A percentile compares a stretch with the other conserved stretches of the same genome.
Conservation (phyloP, 2,329 filamentous ascomycete species). For the Alternaria arbusti region DNA sequence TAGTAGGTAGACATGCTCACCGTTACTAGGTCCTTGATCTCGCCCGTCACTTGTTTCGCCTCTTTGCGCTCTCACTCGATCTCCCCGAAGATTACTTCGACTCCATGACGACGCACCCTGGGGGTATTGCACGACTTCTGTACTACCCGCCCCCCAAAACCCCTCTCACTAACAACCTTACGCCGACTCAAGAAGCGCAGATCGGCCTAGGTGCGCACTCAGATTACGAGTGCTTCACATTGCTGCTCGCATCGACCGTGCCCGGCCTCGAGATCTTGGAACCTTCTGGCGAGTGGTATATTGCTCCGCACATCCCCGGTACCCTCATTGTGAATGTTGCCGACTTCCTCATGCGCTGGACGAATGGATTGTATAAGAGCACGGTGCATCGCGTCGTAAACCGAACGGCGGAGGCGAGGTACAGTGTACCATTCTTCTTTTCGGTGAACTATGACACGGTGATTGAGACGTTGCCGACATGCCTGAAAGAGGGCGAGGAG, state of each 20-base stretch:
- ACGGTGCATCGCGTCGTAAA: constrained; percentile 60
- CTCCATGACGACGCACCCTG: constrained; percentile 49
- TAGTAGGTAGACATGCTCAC: not conserved
- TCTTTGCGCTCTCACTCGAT: constrained; percentile 50
- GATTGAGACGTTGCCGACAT: constrained; percentile 50
- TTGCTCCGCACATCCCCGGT: constrained; percentile 48
- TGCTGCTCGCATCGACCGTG: constrained; percentile 37
- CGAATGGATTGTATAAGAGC: constrained; percentile 58
- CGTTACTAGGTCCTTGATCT: constrained; percentile 40
- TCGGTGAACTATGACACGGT: constrained; percentile 50
- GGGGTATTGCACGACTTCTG: constrained; percentile 49
- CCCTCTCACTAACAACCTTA: constrained; percentile 9
- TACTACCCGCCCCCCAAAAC: constrained; percentile 47
- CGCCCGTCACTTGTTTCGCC: constrained; percentile 49
- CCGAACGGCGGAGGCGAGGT: constrained; percentile 44
- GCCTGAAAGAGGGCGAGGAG: constrained; percentile 40
- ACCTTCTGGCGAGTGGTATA: constrained; percentile 38
- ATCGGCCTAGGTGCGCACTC: constrained; percentile 50
- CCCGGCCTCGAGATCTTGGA: constrained; percentile 45
- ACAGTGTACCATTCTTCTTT: constrained; percentile 59
- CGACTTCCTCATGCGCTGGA: constrained; percentile 60
- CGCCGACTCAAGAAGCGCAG: constrained; percentile 20
- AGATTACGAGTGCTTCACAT: constrained; percentile 45
- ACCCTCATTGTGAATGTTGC: constrained; percentile 61
- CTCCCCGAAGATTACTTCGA: constrained; percentile 51